A percentile compares a stretch with the other conserved stretches of the same genome.
phyloP scores from a whole-genome alignment of 176 grass and related monocot genomes.

The Saccharum spontaneum region DNA sequence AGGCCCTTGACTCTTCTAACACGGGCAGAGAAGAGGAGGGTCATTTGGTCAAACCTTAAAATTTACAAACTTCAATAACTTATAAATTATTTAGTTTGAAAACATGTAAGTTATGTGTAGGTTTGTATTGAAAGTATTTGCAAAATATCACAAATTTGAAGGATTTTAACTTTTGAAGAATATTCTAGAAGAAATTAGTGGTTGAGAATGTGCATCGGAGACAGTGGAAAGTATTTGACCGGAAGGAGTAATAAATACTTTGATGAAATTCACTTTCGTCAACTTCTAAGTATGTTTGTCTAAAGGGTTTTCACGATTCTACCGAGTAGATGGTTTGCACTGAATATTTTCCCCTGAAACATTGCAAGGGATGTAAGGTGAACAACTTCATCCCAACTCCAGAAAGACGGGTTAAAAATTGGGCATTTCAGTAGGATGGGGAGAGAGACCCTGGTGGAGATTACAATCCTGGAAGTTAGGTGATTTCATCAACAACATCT shows the following conservation, averaged over 20 bases:
- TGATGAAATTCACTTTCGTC: conserved; percentile 4
- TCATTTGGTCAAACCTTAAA: neutral
- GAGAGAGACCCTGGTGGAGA: neutral
- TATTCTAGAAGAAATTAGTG: neutral
- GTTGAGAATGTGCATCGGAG: neutral
- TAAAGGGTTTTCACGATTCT: too few relatives aligned
- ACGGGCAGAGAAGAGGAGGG: neutral
- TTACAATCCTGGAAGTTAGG: neutral
- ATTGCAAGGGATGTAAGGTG: neutral
- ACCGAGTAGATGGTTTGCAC: too few relatives aligned
- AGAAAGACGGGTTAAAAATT: neutral
- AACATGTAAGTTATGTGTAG: neutral
- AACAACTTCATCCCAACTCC: neutral
- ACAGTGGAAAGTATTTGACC: neutral
- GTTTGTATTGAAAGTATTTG: neutral
- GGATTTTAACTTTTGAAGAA: neutral
- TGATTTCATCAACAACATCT: neutral
- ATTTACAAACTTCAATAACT: neutral
- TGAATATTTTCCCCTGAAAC: neutral
- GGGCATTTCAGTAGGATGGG: neutral
- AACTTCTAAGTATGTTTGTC: neutral
- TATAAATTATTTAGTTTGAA: neutral
- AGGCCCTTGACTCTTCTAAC: too few relatives aligned
- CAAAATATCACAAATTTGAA: neutral
- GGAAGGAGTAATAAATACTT: neutral